Evolutionary conservation across 2,329 filamentous ascomycete species (phyloP).

Genomic region (Xylogone sp.): DNA sequence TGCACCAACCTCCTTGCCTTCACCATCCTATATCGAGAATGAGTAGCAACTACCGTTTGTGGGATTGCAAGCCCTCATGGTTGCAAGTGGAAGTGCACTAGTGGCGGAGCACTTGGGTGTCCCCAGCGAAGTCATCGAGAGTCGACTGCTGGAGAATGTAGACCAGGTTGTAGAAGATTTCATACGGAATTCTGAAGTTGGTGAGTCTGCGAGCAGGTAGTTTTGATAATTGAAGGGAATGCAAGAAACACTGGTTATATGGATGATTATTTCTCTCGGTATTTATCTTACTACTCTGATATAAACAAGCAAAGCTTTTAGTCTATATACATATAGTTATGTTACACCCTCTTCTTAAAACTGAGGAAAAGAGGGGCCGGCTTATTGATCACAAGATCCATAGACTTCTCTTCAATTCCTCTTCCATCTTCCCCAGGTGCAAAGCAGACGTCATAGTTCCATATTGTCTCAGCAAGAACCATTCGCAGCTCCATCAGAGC

Average conservation of each 20-base stretch:
- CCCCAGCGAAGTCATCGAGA: too few species aligned
- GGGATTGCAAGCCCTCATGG: not conserved
- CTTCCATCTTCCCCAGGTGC: constrained; percentile 1
- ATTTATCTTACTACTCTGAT: too few species aligned
- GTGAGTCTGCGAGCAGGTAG: too few species aligned
- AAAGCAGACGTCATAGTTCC: constrained; percentile 19
- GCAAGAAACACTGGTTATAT: too few species aligned
- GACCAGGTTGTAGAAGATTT: too few species aligned
- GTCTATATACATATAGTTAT: too few species aligned
- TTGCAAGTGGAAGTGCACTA: not conserved
- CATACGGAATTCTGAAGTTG: too few species aligned
- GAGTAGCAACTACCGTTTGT: constrained; percentile 3
- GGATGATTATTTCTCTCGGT: too few species aligned
- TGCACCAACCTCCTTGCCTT: too few species aligned
- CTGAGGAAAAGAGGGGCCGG: not conserved
- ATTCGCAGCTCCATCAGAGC: constrained; percentile 29
- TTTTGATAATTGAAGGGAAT: too few species aligned
- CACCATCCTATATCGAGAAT: constrained; percentile 6
- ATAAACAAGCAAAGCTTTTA: too few species aligned
- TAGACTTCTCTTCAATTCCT: not conserved
- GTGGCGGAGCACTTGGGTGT: not conserved
- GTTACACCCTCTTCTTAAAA: not conserved
- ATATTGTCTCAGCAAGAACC: constrained; percentile 16
- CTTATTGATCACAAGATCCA: not conserved
- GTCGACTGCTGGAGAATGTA: too few species aligned